Base-by-base conservation (phyloP, 305 asterid species). In the Plantago lanceolata region DNA sequence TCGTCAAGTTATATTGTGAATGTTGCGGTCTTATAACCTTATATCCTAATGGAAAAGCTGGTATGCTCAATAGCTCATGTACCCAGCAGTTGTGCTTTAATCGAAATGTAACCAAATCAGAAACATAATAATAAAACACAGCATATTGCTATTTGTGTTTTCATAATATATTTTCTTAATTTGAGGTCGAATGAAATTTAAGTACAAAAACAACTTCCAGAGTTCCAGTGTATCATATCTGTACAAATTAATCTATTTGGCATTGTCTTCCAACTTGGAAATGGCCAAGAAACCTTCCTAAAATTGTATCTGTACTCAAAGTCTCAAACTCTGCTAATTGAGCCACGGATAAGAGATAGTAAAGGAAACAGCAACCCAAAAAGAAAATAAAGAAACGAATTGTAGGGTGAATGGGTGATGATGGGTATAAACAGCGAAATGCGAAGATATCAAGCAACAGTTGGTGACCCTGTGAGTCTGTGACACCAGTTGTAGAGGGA, bases 191-290 rank as follows among this genome's bases (percentile, higher is more conserved):
- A n/a, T n/a, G n/a, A n/a, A n/a, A n/a, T n/a, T n/a, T n/a, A n/a
- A 26, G 15, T 8, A 15, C 19, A 24, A n/a, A 19, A 4, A 20
- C 2, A 20, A 20, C 28, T 19, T 48, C 17, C 29, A 28, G 8
- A 40, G n/a, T 21, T 17, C 59, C 33, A 51, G 15, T 63, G 21
- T 20, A 43, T 47, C 43, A 59, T 13, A 59, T 69, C 63, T 69
- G 31, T 65, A 48, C 59, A 74, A 69, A 68, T 53, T 61, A 74
- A 69, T 69, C 71, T 6, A 19, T 59, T 48, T 35, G 26, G 51
- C 9, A 68, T 55, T 57, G 69, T 64, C 40, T 58, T 31, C 26
- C 40, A 53, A 63, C 48, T 44, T 68, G 69, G 59, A 63, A 13
- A 20, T 62, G 21, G 69, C 60, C 20, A 59, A 16, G 37, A 53